Percentiles rank a stretch among this genome's conserved stretches.
phyloP scores from a whole-genome alignment of 306 rosid species.

The Quercus engelmannii region DNA sequence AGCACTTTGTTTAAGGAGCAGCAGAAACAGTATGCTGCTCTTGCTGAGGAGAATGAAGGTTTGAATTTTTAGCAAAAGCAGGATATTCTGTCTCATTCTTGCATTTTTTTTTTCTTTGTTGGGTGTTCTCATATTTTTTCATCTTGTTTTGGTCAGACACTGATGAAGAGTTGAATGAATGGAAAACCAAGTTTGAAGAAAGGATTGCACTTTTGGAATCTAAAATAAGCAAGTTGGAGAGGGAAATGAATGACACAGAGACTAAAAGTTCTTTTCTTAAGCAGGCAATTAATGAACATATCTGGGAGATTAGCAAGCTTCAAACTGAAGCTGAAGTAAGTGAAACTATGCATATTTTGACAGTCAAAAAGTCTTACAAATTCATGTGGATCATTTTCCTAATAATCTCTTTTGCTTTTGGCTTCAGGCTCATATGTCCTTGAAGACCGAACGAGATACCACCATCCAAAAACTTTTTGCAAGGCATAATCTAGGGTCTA shows the following conservation, averaged over 20 bases:
- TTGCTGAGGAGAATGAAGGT: constrained; percentile 81
- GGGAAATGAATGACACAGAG: constrained; percentile 61
- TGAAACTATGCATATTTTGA: constrained; percentile 20
- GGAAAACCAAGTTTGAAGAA: constrained; percentile 82
- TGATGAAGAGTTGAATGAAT: constrained; percentile 85
- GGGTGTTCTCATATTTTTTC: constrained; percentile 6
- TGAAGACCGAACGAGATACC: constrained; percentile 79
- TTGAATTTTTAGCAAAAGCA: constrained; percentile 18
- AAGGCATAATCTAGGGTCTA: constrained; percentile 69
- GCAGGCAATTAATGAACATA: constrained; percentile 31
- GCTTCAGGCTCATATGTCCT: constrained; percentile 65
- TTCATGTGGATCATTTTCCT: constrained; percentile 18
- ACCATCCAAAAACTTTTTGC: constrained; percentile 50
- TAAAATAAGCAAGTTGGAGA: constrained; percentile 61
- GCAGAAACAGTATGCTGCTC: constrained; percentile 61
- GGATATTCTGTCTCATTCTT: constrained; percentile 1
- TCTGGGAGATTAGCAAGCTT: constrained; percentile 68
- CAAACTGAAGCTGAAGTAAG: constrained; percentile 80
- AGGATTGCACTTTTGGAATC: constrained; percentile 51
- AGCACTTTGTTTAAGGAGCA: constrained; percentile 63
- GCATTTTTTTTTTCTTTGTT: background rate
- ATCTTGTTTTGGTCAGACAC: constrained; percentile 51
- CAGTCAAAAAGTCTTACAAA: constrained; percentile 11
- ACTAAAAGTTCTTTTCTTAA: constrained; percentile 39
- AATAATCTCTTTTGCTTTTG: constrained; percentile 27